Base-by-base conservation (phyloP, 1,139 yeast genomes). In the Arxiozyma slooffiae region DNA sequence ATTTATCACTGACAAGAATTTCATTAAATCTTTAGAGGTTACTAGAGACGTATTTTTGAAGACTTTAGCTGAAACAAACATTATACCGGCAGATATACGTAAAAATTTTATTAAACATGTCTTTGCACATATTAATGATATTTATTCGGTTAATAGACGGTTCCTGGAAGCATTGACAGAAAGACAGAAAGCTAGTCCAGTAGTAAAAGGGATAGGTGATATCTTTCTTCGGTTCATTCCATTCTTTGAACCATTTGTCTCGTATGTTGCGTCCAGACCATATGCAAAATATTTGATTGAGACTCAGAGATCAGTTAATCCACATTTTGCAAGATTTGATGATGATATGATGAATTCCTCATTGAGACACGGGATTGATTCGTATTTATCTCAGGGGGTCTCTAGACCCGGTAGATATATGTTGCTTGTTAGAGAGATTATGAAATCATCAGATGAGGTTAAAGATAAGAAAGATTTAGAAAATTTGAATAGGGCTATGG, bases 321-420 rank as follows among this genome's bases (percentile, higher is more conserved):
- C 94, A 53, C 79, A 86, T 55, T 92, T 92, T 71, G 92, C 96
- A 22, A 75, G 95, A 62, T 92, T 92, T 67, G 86, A 92, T 53
- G 96, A 88, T 62, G 96, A 94, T 54, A 76, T 89, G 64, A 92
- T 94, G 52, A 97, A 89, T 67, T 84, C 95, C 11, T 64, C 71
- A 39, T 74, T 95, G 53, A 85, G 92, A 67, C 84, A 92, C 58
- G 97, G 94, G 67, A 80, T 92, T 53, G 86, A 92, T 42, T 94
- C 97, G 0, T 94, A 89, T 63, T 75, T 92, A 60, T 88, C 96
- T 11, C 95, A 92, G 63, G 97, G 97, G 50, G 92, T 95, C 2
- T 92, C 96, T 30, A 79, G 98, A 67, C 89, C 97, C 26, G 97
- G 97, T 11, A 76, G 97, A 59, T 92, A 94, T 67, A 96, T 95